Evolutionary conservation across 2,329 filamentous ascomycete species (phyloP).

Genomic region (Pyrenochaeta sp.): DNA sequence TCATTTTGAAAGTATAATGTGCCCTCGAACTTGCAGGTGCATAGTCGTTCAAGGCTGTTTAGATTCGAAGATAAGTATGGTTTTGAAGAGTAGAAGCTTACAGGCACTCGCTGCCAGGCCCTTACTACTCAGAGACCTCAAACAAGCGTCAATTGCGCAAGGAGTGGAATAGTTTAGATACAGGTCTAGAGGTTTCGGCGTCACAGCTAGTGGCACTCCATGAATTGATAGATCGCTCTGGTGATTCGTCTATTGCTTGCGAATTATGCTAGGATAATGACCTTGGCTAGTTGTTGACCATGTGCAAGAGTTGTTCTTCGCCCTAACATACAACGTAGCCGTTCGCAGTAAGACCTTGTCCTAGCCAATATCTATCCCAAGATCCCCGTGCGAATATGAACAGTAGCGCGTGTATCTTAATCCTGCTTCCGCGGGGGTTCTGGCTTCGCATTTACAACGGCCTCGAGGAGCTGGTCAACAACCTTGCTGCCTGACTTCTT

Average conservation of each 20-base stretch:
- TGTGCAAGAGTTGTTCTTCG: conserved; percentile 13
- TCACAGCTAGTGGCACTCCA: background rate
- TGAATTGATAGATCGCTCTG: background rate
- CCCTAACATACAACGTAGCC: background rate
- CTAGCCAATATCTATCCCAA: background rate
- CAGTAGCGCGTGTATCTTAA: background rate
- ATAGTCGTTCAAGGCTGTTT: background rate
- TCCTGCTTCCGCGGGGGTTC: conserved; percentile 62
- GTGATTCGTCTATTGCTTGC: conserved; percentile 18
- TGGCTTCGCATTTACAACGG: conserved; percentile 86
- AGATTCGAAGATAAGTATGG: too few relatives aligned
- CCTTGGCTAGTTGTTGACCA: conserved; percentile 6
- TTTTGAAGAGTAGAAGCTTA: too few relatives aligned
- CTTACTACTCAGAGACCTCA: too few relatives aligned
- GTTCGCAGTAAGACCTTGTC: too few relatives aligned
- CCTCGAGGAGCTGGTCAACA: conserved; percentile 80
- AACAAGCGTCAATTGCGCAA: too few relatives aligned
- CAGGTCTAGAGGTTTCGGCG: too few relatives aligned
- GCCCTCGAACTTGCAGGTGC: background rate
- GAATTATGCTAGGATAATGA: conserved; percentile 10
- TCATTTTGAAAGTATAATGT: background rate
- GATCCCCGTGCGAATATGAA: background rate
- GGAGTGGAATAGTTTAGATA: too few relatives aligned
- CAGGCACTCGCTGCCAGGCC: too few relatives aligned
- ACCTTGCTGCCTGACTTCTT: conserved; percentile 82